phyloP scores from a whole-genome alignment of 306 rosid genomes.

The Prosopis cineraria region DNA sequence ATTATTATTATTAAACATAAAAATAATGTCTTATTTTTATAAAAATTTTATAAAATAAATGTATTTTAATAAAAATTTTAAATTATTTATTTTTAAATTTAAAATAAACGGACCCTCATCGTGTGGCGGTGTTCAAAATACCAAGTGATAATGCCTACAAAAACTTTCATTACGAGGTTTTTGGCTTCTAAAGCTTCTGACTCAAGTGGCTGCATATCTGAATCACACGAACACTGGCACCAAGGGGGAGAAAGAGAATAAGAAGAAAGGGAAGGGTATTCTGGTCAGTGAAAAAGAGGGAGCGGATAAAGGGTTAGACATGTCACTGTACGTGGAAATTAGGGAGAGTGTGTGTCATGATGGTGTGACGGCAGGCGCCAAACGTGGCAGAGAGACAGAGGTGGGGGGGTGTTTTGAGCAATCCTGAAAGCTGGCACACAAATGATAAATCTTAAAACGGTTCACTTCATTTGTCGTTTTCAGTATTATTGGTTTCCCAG shows the following conservation, averaged over 20 bases:
- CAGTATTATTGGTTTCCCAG: constrained; percentile 8
- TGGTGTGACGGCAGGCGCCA: neutral
- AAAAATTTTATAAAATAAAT: too few species aligned
- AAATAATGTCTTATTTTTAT: too few species aligned
- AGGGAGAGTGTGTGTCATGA: neutral
- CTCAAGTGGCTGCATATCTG: too few species aligned
- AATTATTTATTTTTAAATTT: too few species aligned
- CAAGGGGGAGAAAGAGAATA: neutral
- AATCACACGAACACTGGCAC: too few species aligned
- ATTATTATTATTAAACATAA: too few species aligned
- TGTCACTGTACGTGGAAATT: neutral
- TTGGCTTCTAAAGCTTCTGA: too few species aligned
- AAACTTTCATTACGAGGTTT: too few species aligned
- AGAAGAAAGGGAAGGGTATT: constrained; percentile 21
- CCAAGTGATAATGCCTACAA: too few species aligned
- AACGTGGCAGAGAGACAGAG: constrained; percentile 24
- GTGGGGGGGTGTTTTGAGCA: neutral
- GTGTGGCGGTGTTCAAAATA: too few species aligned
- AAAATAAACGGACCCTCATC: too few species aligned
- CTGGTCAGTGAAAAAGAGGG: constrained; percentile 3
- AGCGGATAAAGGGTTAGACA: constrained; percentile 8
- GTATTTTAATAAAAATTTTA: too few species aligned
- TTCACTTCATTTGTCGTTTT: constrained; percentile 29
- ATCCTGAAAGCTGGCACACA: constrained; percentile 2
- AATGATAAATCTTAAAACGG: constrained; percentile 36